Evolutionary conservation across 1,139 yeast species (phyloP).

Genomic region (Kodamaea sp.): DNA sequence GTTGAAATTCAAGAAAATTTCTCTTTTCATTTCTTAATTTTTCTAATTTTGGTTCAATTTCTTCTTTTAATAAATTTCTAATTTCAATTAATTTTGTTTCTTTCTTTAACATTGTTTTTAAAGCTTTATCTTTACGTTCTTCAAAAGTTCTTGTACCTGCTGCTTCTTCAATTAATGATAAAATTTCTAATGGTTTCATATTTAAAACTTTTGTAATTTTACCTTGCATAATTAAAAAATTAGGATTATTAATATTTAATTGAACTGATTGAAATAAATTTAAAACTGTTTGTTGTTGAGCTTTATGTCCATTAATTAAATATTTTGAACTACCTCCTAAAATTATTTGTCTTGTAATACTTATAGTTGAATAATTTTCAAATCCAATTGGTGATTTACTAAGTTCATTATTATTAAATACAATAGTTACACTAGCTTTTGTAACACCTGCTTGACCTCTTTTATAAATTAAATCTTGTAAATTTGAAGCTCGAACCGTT

Average conservation of each 20-base stretch:
- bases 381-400: constrained; percentile 84
- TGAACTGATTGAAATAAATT: constrained; percentile 92
- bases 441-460: constrained; percentile 98
- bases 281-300: constrained; percentile 90
- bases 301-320: constrained; percentile 91
- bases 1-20: constrained; percentile 80
- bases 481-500: constrained; percentile 87
- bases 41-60: constrained; percentile 89
- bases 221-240: constrained; percentile 97
- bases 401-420: constrained; percentile 80
- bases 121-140: constrained; percentile 88
- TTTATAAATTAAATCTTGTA: constrained; percentile 92
- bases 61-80: constrained; percentile 68
- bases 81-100: constrained; percentile 82
- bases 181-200: constrained; percentile 89
- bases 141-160: constrained; percentile 97
- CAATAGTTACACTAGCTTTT: constrained; percentile 94
- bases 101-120: constrained; percentile 86
- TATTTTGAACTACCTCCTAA: constrained; percentile 92
- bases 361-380: constrained; percentile 72
- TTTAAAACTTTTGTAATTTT: constrained; percentile 94
- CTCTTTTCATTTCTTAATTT: constrained; percentile 79
- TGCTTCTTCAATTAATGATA: constrained; percentile 93
- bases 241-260: constrained; percentile 92
- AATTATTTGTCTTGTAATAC: constrained; percentile 88